Conservation (phyloP, 108 stramenopile species). For the Stephanodiscus minutulus region DNA sequence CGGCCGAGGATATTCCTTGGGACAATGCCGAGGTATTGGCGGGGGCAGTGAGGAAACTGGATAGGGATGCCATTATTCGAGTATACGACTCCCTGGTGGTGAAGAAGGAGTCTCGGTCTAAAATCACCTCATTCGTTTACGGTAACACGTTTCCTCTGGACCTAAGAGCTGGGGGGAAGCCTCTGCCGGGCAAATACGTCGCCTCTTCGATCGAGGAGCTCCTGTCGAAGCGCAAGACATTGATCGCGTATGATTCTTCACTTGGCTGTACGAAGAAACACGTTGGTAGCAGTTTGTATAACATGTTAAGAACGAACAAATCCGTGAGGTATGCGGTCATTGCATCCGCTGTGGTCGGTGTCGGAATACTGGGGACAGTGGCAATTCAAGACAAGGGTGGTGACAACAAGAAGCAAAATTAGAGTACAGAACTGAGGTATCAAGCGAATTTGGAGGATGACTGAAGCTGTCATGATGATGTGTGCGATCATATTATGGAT, state of each 20-base stretch:
- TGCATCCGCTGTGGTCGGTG: no score
- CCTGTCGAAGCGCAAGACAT: constrained; percentile 27
- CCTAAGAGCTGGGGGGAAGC: not conserved
- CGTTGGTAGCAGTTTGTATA: no score
- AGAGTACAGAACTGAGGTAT: no score
- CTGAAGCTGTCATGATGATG: no score
- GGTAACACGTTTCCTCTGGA: constrained; percentile 79
- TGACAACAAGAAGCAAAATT: no score
- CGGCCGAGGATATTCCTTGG: constrained; percentile 60
- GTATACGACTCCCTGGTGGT: constrained; percentile 65
- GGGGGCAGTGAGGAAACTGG: constrained; percentile 46
- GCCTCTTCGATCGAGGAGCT: constrained; percentile 23
- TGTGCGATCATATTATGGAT: no score
- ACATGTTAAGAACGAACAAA: no score
- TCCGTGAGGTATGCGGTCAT: no score
- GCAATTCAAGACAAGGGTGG: no score
- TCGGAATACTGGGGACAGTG: no score
- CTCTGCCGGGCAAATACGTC: not conserved
- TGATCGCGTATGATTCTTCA: constrained; percentile 44
- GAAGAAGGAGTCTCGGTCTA: constrained; percentile 54
- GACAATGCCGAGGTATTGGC: constrained; percentile 65
- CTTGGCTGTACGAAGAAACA: constrained; percentile 5
- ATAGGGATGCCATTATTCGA: constrained; percentile 53
- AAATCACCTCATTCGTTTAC: constrained; percentile 75
- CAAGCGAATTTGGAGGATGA: no score